phyloP scores from a whole-genome alignment of 2,329 filamentous ascomycete species.

The Colletotrichum musae region DNA sequence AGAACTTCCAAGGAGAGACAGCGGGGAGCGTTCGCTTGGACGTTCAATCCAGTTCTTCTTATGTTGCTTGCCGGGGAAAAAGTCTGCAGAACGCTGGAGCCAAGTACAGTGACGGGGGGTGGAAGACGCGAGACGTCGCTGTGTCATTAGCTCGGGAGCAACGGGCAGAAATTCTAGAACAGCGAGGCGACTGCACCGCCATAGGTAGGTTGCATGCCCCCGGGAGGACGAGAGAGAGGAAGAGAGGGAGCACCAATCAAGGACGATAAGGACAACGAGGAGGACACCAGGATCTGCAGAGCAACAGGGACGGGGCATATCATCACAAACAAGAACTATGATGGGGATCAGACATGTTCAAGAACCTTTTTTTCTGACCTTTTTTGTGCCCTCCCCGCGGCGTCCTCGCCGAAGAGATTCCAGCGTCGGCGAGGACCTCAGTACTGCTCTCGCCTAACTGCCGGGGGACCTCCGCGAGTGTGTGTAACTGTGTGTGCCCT shows the following conservation, averaged over 20 bases:
- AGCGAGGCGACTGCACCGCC: not conserved
- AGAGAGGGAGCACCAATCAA: too few relatives aligned
- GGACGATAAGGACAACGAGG: not conserved
- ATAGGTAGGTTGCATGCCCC: too few relatives aligned
- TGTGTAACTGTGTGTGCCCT: not conserved
- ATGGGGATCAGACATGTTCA: constrained; percentile 2
- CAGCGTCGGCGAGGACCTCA: not conserved
- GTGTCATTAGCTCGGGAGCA: too few relatives aligned
- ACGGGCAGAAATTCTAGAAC: not conserved
- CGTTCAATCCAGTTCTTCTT: too few relatives aligned
- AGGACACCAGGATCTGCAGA: not conserved
- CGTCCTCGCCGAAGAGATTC: constrained; percentile 20
- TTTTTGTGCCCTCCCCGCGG: constrained; percentile 4
- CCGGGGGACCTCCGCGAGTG: not conserved
- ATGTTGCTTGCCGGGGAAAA: too few relatives aligned
- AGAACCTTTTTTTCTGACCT: constrained; percentile 24
- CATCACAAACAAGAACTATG: not conserved
- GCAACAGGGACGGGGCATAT: not conserved
- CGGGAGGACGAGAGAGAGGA: too few relatives aligned
- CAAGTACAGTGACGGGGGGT: too few relatives aligned
- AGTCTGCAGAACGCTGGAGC: too few relatives aligned
- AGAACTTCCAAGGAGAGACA: too few relatives aligned
- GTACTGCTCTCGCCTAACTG: constrained; percentile 1
- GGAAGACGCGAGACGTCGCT: too few relatives aligned
- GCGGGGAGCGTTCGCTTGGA: too few relatives aligned